Evolutionary conservation across 2,329 filamentous ascomycete species (phyloP).

Genomic region (Penicillium concentricum): DNA sequence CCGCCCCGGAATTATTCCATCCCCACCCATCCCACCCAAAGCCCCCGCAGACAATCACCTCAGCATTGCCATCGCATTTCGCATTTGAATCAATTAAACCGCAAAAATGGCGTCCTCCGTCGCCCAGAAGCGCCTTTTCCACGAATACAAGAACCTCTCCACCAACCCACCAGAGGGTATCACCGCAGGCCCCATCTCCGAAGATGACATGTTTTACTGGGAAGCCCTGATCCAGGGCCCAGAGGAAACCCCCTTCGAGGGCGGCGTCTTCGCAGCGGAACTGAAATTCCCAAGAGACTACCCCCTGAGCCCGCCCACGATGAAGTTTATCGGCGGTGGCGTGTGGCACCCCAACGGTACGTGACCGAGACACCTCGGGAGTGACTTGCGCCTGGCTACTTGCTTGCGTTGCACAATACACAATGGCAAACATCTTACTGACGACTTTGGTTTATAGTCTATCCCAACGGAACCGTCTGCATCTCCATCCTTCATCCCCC

Average conservation of each 20-base stretch:
- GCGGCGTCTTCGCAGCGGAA: slow-evolving; percentile 91
- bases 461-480: slow-evolving; percentile 87
- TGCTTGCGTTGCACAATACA: background rate
- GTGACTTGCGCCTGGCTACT: background rate
- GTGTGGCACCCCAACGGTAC: slow-evolving; percentile 96
- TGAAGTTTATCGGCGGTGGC: slow-evolving; percentile 84
- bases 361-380: slow-evolving; percentile 25
- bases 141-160: slow-evolving; percentile 92
- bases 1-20: slow-evolving; percentile 13
- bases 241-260: slow-evolving; percentile 93
- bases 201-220: slow-evolving; percentile 96
- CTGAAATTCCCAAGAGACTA: slow-evolving; percentile 96
- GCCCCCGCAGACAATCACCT: background rate
- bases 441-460: slow-evolving; percentile 58
- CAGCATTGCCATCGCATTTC: background rate
- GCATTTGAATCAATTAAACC: background rate
- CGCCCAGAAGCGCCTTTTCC: slow-evolving; percentile 76
- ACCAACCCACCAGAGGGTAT: slow-evolving; percentile 97
- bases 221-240: slow-evolving; percentile 95
- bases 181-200: slow-evolving; percentile 85
- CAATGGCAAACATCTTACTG: background rate
- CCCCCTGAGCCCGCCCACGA: slow-evolving; percentile 89
- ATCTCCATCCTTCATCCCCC: slow-evolving; percentile 98
- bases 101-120: slow-evolving; percentile 49
- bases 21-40: background rate